Evolutionary conservation across 169 alveolate species (phyloP).

Genomic region (Cyclospora cayetanensis): DNA sequence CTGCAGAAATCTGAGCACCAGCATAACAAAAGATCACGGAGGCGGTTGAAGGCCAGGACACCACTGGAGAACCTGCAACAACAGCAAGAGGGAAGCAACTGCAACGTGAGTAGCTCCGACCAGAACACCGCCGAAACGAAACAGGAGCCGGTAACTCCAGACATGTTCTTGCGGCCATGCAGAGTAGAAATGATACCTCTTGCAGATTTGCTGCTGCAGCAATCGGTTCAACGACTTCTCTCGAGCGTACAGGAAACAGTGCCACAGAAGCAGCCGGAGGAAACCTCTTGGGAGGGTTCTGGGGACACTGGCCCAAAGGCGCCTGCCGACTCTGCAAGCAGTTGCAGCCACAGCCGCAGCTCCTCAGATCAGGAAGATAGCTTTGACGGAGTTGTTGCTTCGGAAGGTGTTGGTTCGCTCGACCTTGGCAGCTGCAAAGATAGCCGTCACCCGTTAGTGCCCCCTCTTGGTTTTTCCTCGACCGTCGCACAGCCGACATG

Average conservation of each 20-base stretch:
- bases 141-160: background rate
- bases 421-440: background rate
- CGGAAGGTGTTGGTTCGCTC: background rate
- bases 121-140: background rate
- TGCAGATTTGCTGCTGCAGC: conserved; percentile 41
- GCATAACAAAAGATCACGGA: background rate
- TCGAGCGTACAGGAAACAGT: background rate
- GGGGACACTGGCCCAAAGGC: background rate
- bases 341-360: background rate
- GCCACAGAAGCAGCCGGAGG: background rate
- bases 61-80: background rate
- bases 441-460: conserved; percentile 16
- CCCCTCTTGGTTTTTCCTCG: background rate
- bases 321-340: background rate
- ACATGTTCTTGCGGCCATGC: conserved; percentile 22
- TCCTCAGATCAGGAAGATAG: conserved; percentile 2
- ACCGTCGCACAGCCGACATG: background rate
- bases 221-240: conserved; percentile 16
- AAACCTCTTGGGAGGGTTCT: background rate
- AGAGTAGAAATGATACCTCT: background rate
- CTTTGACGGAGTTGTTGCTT: conserved; percentile 31
- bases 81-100: background rate
- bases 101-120: background rate
- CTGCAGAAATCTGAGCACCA: conserved; percentile 6
- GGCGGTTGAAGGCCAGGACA: conserved; percentile 29